Conservation (phyloP, 2,329 filamentous ascomycete genomes). For the Ophiostoma piceae region DNA sequence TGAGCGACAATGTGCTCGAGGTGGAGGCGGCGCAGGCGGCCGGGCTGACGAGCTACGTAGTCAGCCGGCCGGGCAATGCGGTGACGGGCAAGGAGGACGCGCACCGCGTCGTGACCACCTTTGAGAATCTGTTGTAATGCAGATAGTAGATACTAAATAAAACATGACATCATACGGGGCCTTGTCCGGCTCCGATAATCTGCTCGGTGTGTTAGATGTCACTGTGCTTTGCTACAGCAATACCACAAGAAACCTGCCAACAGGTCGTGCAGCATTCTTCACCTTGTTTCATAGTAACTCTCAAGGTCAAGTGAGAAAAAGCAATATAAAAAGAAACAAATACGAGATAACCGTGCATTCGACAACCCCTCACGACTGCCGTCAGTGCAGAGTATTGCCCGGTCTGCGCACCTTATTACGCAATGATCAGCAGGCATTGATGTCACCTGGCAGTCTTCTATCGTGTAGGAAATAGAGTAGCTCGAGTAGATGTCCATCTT, state of each 20-base stretch:
- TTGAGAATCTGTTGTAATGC: slow-evolving; percentile 29
- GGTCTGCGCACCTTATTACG: slow-evolving; percentile 15
- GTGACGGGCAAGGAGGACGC: slow-evolving; percentile 43
- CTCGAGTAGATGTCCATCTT: too few species aligned
- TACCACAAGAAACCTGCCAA: neutral
- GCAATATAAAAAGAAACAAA: neutral
- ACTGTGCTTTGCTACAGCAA: neutral
- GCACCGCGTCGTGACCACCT: slow-evolving; percentile 33
- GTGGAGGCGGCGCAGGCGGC: slow-evolving; percentile 57
- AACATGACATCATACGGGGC: neutral
- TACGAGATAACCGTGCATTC: neutral
- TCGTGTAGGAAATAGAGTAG: too few species aligned
- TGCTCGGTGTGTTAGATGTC: neutral
- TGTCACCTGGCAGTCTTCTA: neutral
- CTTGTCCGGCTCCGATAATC: neutral
- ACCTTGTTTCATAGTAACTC: neutral
- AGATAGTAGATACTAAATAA: neutral
- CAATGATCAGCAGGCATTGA: slow-evolving; percentile 18
- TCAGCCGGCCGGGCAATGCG: slow-evolving; percentile 66
- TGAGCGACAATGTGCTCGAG: slow-evolving; percentile 73
- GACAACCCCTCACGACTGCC: neutral
- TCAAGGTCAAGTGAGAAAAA: neutral
- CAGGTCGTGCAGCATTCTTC: neutral
- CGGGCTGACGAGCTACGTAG: slow-evolving; percentile 59
- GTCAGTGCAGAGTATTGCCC: neutral